Conservation (phyloP, 345 rosid species). For the Erucastrum elatum region DNA sequence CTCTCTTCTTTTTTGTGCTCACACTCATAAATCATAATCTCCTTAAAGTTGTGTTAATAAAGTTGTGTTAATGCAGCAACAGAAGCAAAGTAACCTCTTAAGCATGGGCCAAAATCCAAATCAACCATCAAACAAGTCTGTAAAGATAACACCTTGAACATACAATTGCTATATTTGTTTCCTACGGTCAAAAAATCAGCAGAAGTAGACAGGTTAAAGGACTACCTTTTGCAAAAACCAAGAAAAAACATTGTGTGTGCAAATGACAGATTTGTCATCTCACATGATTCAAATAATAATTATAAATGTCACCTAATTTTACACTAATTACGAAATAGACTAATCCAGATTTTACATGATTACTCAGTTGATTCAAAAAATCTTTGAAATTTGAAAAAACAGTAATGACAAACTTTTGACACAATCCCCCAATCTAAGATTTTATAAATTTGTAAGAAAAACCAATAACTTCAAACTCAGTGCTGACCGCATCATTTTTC, state of each 20-base stretch:
- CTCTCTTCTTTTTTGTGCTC: too few relatives aligned
- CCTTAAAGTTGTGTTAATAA: neutral
- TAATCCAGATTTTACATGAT: slow-evolving; percentile 1
- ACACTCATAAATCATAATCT: neutral
- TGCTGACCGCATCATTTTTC: slow-evolving; percentile 28
- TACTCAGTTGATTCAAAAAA: neutral
- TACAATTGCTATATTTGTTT: neutral
- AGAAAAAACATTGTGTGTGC: slow-evolving; percentile 46
- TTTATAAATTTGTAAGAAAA: neutral
- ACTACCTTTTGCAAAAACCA: slow-evolving; percentile 36
- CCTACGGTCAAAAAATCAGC: slow-evolving; percentile 24
- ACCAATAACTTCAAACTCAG: neutral
- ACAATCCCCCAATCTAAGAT: neutral
- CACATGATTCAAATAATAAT: neutral
- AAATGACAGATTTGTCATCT: slow-evolving; percentile 44
- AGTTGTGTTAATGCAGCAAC: too few relatives aligned
- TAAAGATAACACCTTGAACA: neutral
- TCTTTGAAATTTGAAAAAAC: slow-evolving; percentile 22
- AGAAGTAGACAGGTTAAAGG: slow-evolving; percentile 29
- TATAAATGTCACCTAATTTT: slow-evolving; percentile 20
- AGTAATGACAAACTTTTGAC: neutral
- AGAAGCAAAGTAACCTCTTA: too few relatives aligned
- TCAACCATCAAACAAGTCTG: neutral
- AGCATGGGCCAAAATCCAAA: neutral
- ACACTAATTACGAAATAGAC: slow-evolving; percentile 19